A percentile compares a stretch with the other conserved stretches of the same genome.
Conservation (phyloP, 202 grass and related monocot species). For the Eragrostis tef region DNA sequence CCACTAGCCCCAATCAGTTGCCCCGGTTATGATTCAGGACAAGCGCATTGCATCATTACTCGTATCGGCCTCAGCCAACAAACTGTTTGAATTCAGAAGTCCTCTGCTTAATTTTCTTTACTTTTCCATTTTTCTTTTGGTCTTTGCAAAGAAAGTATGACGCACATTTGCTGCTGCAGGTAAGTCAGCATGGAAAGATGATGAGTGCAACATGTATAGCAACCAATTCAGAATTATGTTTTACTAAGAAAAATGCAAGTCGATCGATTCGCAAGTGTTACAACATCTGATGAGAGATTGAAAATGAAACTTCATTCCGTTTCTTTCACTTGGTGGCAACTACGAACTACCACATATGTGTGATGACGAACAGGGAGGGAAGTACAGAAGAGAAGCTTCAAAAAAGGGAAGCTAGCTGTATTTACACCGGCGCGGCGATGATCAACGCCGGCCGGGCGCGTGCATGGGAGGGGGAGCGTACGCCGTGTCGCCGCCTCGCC, state of each 20-base stretch:
- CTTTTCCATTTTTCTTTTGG: not conserved
- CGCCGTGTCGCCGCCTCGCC: conserved; percentile 38
- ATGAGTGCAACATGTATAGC: not conserved
- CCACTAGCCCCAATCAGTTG: no score
- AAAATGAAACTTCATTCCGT: conserved; percentile 16
- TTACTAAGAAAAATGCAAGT: not conserved
- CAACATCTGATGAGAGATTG: not conserved
- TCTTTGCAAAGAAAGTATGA: not conserved
- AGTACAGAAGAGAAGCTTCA: conserved; percentile 34
- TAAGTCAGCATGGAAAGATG: not conserved
- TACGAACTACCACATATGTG: not conserved
- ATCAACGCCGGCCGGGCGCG: not conserved
- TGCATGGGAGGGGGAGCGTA: conserved; percentile 57
- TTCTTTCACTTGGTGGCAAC: not conserved
- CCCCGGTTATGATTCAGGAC: conserved; percentile 31
- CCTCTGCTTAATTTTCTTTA: not conserved
- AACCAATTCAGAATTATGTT: not conserved
- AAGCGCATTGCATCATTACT: conserved; percentile 39
- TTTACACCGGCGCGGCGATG: conserved; percentile 31
- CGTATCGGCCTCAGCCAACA: conserved; percentile 1
- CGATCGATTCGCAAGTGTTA: not conserved
- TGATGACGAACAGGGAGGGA: not conserved
- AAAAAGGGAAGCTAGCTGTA: conserved; percentile 45
- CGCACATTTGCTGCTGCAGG: not conserved
- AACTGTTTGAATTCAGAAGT: conserved; percentile 5